Base-by-base conservation (phyloP, 441 rosid species). In the Flueggea neowawraea region DNA sequence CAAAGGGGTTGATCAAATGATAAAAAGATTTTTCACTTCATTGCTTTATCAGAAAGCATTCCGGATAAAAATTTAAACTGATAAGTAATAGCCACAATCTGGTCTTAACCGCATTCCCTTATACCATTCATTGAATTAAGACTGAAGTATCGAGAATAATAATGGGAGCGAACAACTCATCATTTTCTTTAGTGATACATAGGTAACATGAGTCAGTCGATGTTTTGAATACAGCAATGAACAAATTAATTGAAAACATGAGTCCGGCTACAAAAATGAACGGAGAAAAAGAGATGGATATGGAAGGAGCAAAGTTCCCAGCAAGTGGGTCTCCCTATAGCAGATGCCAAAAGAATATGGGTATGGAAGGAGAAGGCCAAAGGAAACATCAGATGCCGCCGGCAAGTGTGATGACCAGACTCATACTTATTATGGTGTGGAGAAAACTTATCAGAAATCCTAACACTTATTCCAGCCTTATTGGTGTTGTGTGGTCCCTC, bases 401-500 rank as follows among this genome's bases (percentile, higher is more conserved):
- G n/a, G 92, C 95, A 12, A 89, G 95, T 58, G 96, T 91, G 28
- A 87, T 89, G 96, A 87, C 88, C 0, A 87, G 95, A 66, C 87
- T 87, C 12, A 85, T 87, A 33, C 78, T 91, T 22, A 82, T 85
- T 48, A 86, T 88, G 98, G 96, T 90, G 17, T 88, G 98, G 96
- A 80, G 98, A 69, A 92, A 90, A 69, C 92, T 92, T 36, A 88
- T 92, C 31, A 75, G 98, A 55, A 93, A 93, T 74, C 98, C 98
- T 15, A 93, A 93, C 78, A 90, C 98, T 33, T 90, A 90, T 63
- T 81, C 97, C 5, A 90, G 97, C 73, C 89, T 88, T 65, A 31
- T 90, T 3, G 97, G 96, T 16, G 76, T 90, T 47, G 68, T 76
- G 4, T 93, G 97, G 97, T 90, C 98, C 41, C 94, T 93, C 45